Evolutionary conservation across 345 rosid genomes (phyloP).

Genomic region (Tarenaya hassleriana): DNA sequence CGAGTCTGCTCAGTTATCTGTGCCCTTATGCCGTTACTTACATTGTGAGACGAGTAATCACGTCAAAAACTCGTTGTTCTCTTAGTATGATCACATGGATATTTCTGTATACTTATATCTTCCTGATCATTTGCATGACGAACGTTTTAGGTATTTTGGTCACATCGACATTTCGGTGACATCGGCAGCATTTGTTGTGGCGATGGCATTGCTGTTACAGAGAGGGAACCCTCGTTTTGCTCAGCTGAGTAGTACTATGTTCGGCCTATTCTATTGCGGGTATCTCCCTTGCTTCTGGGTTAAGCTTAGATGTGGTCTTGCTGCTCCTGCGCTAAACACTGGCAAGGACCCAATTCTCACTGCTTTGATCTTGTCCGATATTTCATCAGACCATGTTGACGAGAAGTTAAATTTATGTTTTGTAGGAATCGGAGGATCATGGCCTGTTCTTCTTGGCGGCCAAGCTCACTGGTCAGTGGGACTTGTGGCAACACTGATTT

Average conservation of each 20-base stretch:
- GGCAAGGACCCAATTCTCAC: constrained; percentile 39
- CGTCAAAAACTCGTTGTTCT: no score
- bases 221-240: constrained; percentile 86
- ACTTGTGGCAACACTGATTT: constrained; percentile 78
- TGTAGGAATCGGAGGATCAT: constrained; percentile 56
- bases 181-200: constrained; percentile 76
- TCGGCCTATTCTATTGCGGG: constrained; percentile 85
- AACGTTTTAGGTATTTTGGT: constrained; percentile 63
- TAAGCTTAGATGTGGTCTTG: constrained; percentile 80
- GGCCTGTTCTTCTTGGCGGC: constrained; percentile 81
- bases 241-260: constrained; percentile 83
- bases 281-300: constrained; percentile 96
- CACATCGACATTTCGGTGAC: constrained; percentile 73
- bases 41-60: constrained; percentile 52
- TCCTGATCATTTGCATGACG: constrained; percentile 8
- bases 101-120: not conserved
- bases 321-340: constrained; percentile 75
- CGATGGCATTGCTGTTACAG: constrained; percentile 74
- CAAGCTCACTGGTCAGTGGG: constrained; percentile 95
- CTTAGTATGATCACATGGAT: not conserved
- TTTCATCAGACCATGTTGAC: not conserved
- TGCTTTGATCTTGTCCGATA: constrained; percentile 3
- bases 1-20: constrained; percentile 82
- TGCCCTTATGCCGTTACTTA: constrained; percentile 72
- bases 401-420: not conserved